These are phyloP conservation scores for Aquilaria agallochum DNA, from an alignment of 441 rosid species.

Conservation along the genomic window DNA sequence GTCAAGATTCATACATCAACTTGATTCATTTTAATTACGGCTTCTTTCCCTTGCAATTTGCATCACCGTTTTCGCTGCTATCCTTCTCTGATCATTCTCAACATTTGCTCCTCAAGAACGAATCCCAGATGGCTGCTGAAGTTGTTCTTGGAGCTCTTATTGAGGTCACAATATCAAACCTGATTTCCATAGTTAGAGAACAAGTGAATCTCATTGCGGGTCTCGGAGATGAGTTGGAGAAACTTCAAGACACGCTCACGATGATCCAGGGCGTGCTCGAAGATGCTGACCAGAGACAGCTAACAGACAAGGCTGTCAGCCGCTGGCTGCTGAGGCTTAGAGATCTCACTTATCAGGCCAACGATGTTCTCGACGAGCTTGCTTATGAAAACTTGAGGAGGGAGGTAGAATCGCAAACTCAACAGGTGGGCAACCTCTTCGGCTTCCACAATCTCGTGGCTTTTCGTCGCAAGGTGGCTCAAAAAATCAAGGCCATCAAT, in stretches of 20 bases:
- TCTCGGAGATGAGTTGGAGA: background rate
- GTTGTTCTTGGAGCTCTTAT: background rate
- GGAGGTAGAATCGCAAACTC: background rate
- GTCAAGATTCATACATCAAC: too few relatives aligned
- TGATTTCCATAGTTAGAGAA: background rate
- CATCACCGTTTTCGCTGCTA: too few relatives aligned
- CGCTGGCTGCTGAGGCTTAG: background rate
- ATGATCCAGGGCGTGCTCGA: background rate
- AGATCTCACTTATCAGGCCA: background rate
- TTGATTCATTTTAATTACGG: too few relatives aligned
- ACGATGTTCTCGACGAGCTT: slow-evolving; percentile 8
- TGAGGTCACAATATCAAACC: background rate
- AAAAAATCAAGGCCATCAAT: background rate
- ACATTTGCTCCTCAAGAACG: too few relatives aligned
- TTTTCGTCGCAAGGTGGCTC: background rate
- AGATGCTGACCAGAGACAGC: background rate
- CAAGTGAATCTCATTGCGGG: background rate
- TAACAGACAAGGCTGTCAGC: background rate
- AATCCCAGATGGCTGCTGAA: background rate
- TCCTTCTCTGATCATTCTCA: too few relatives aligned
- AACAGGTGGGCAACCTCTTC: slow-evolving; percentile 1
- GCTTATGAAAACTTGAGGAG: slow-evolving; percentile 4
- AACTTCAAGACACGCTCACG: background rate
- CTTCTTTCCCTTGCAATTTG: too few relatives aligned
- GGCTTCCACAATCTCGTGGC: background rate